Conservation (phyloP, 2,329 filamentous ascomycete genomes). For the Sclerotinia minor region DNA sequence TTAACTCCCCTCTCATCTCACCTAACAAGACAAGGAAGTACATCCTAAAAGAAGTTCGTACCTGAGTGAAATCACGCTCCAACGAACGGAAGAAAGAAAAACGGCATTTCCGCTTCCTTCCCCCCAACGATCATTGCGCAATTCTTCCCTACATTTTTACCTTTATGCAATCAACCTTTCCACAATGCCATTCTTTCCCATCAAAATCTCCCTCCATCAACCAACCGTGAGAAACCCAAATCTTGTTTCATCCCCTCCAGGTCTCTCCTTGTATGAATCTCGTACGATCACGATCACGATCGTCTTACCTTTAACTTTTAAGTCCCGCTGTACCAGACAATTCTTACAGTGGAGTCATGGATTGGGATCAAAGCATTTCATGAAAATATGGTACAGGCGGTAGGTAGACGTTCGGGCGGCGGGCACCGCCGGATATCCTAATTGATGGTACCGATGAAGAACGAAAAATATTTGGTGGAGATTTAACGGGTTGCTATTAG, state of each 20-base stretch:
- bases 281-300: not conserved
- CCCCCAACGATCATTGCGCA: constrained; percentile 13
- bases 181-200: not conserved
- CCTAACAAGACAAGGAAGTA: not conserved
- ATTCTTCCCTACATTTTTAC: constrained; percentile 1
- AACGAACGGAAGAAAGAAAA: not conserved
- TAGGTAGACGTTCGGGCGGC: constrained; percentile 12
- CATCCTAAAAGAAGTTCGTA: not conserved
- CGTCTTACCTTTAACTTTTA: constrained; percentile 1
- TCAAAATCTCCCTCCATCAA: not conserved
- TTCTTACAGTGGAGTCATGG: constrained; percentile 1
- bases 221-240: not conserved
- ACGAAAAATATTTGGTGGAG: constrained; percentile 1
- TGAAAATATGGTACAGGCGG: not conserved
- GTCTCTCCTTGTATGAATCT: not conserved
- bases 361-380: not conserved
- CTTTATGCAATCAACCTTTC: not conserved
- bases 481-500: not conserved
- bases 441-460: constrained; percentile 4
- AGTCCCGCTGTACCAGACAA: not conserved
- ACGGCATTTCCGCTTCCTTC: constrained; percentile 1
- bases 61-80: not conserved
- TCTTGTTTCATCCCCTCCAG: constrained; percentile 13
- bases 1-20: not conserved
- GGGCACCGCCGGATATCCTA: not conserved